Evolutionary conservation across 257 asterid species (phyloP).

Genomic region (Nicotiana attenuata): DNA sequence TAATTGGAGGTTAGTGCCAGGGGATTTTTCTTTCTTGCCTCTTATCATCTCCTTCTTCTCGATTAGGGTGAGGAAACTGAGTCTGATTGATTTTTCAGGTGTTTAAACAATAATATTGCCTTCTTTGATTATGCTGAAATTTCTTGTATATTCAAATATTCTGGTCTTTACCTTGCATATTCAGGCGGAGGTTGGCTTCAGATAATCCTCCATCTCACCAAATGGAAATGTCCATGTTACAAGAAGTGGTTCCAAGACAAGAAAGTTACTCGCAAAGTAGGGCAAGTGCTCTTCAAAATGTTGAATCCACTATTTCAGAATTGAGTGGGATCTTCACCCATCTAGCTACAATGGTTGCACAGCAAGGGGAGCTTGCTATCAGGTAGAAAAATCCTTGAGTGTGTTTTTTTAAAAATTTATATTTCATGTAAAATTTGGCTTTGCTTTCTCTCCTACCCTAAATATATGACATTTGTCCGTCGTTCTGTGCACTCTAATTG

Average conservation of each 20-base stretch:
- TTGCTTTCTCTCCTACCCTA: not conserved
- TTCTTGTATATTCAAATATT: not conserved
- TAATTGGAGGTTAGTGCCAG: not conserved
- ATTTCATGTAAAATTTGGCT: not conserved
- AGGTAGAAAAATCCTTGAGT: slow-evolving; percentile 32
- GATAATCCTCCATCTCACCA: slow-evolving; percentile 44
- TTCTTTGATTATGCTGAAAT: not conserved
- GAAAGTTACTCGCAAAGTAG: slow-evolving; percentile 61
- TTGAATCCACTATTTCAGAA: slow-evolving; percentile 83
- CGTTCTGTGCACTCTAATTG: not conserved
- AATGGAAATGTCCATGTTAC: slow-evolving; percentile 70
- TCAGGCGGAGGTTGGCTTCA: slow-evolving; percentile 54
- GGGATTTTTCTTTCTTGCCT: not conserved
- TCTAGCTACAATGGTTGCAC: slow-evolving; percentile 86
- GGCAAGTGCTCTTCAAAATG: slow-evolving; percentile 74
- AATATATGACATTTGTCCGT: not conserved
- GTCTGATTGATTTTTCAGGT: not conserved
- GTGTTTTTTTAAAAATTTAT: not conserved
- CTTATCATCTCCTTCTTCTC: not conserved
- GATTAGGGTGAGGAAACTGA: not conserved
- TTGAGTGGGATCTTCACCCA: slow-evolving; percentile 79
- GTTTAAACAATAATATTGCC: not conserved
- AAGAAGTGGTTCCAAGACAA: slow-evolving; percentile 67
- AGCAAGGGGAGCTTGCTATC: slow-evolving; percentile 86
- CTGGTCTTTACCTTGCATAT: slow-evolving; percentile 5